Evolutionary conservation across 306 rosid genomes (phyloP).

Genomic region (Casuarina glauca): DNA sequence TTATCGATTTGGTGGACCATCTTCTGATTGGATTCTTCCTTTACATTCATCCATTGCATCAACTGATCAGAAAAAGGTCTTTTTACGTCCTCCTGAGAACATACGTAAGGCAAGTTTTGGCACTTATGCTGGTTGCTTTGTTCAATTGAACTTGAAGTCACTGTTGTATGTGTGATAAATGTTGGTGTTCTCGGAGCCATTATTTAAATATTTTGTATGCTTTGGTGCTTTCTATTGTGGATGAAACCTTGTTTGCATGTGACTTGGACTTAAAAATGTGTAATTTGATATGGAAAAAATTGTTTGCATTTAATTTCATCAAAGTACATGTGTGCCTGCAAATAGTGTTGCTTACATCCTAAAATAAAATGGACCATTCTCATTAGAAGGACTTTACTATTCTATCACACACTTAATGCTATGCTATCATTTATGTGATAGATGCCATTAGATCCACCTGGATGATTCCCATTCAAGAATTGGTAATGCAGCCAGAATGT

Average conservation of each 20-base stretch:
- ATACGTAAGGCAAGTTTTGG: conserved; percentile 69
- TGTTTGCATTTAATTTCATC: neutral
- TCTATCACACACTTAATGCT: neutral
- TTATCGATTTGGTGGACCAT: conserved; percentile 79
- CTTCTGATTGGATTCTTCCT: conserved; percentile 94
- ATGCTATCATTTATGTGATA: neutral
- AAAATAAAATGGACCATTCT: neutral
- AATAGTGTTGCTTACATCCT: neutral
- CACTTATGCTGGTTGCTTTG: conserved; percentile 12
- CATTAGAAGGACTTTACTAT: neutral
- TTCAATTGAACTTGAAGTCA: neutral
- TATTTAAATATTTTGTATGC: neutral
- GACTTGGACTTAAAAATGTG: neutral
- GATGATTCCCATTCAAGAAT: too few species aligned
- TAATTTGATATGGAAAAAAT: neutral
- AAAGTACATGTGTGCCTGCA: neutral
- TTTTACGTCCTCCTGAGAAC: conserved; percentile 73
- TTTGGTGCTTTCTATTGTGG: conserved; percentile 2
- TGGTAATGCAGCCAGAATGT: neutral
- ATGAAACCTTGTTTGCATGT: neutral
- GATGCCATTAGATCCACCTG: too few species aligned
- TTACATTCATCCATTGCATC: conserved; percentile 83
- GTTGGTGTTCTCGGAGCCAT: neutral
- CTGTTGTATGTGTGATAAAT: neutral
- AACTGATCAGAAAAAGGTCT: conserved; percentile 77